Evolutionary conservation across 208 protist genomes (phyloP), one percentile per base, ranked within the genome.

Genomic region (Novymonas esmeraldas): DNA sequence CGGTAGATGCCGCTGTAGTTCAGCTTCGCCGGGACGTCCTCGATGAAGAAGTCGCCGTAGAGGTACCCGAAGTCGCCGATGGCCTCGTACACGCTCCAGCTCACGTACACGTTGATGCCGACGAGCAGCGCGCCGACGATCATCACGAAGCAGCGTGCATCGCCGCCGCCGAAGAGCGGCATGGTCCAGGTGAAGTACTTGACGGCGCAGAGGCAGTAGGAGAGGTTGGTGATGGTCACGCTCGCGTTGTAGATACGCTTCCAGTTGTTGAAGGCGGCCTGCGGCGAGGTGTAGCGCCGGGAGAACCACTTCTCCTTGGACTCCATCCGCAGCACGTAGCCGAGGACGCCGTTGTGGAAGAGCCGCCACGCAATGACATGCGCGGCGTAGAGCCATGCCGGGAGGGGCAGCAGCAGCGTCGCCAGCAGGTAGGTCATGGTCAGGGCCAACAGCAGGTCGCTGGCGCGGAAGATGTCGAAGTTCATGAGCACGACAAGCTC

Each of bases 1-100:
- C 97, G 83, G 70, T 98, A 98, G 26, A 98, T 96, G 59, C 95
- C 95, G 42, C 78, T 89, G 73, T 98, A 98, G 50, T 84, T 87
- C 29, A 98, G 76, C 51, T 73, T 86, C 4, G 82, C 71, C 31
- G 88, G 82, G 11, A 95, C 79, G 22, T 81, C 66, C 16, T 79
- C 70, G 59, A 93, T 73, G 70, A 96, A 95, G 48, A 97, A 95
- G 70, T 95, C 81, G 61, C 94, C 97, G 79, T 98, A 98, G 74
- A 97, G 98, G 65, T 92, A 98, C 6, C 95, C 97, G 78, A 87
- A 98, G 64, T 93, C 88, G 13, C 96, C 92, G 28, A 98, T 71
- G 11, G 90, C 86, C 48, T 95, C 73, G 76, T 96, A 97, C 20
- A 93, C 73, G 33, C 82, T 82, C 2, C 84, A 42, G 24, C 88